A percentile compares a stretch with the other conserved stretches of the same genome.
phyloP scores from a whole-genome alignment of 31 red algal species.

The Odonthalia washingtoniensis region DNA sequence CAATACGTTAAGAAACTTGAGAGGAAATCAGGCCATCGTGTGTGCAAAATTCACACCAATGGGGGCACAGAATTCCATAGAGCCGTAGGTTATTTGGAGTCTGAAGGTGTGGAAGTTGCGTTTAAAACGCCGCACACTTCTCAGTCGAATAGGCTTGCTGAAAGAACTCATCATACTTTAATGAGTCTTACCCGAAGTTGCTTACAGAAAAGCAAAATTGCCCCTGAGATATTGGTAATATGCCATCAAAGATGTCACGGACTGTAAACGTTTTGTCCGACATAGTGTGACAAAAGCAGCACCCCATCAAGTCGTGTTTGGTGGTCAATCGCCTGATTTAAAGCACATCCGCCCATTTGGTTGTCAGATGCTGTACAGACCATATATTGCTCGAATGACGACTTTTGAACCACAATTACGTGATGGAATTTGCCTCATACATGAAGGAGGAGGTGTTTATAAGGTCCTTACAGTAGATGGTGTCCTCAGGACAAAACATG shows the following conservation, averaged over 20 bases:
- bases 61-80: slow-evolving; percentile 34
- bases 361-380: slow-evolving; percentile 2
- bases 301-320: slow-evolving; percentile 7
- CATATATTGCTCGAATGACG: not conserved
- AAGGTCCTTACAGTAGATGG: not conserved
- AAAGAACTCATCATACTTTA: slow-evolving; percentile 32
- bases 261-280: not conserved
- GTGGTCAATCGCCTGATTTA: not conserved
- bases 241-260: slow-evolving; percentile 20
- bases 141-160: slow-evolving; percentile 27
- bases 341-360: slow-evolving; percentile 13
- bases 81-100: not conserved
- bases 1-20: not conserved
- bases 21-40: not conserved
- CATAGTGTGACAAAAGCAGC: not conserved
- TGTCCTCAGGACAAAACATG: slow-evolving; percentile 20
- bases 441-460: slow-evolving; percentile 5
- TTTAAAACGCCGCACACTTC: slow-evolving; percentile 8
- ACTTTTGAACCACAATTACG: not conserved
- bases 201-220: slow-evolving; percentile 33
- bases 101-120: slow-evolving; percentile 2
- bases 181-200: slow-evolving; percentile 16
- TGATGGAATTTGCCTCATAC: slow-evolving; percentile 1
- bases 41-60: slow-evolving; percentile 8
- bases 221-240: slow-evolving; percentile 26